Base-by-base conservation (phyloP, 352 stramenopile genomes). In the Phytophthora sp. region DNA sequence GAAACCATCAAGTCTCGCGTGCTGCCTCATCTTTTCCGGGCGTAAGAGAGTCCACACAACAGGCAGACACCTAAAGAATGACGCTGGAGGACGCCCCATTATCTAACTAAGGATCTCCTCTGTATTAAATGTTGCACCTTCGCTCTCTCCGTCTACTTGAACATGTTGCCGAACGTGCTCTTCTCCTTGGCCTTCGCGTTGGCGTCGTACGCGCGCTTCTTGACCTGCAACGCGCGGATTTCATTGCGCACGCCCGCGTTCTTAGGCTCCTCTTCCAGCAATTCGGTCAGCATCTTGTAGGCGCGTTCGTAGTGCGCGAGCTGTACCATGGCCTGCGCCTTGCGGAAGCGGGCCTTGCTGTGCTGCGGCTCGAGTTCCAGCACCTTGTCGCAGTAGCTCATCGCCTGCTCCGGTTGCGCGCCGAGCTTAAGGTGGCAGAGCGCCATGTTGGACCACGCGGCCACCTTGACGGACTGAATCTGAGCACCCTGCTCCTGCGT, bases 301-400 rank as follows among this genome's bases (percentile, higher is more conserved):
- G 85, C 84, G 21, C 68, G 76, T 7, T 89, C 82, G 49, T 80
- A 90, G 44, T 87, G 66, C 63, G 68, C 57, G 27, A 89, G 73
- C 61, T 88, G 79, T 59, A 64, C 66, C 54, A 93, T 73, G 46
- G 84, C 84, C 67, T 94, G 85, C 33, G 83, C 86, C 72, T 93
- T 91, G 46, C 87, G 87, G 75, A 95, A 93, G 18, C 77, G 79
- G 24, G 85, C 87, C 68, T 95, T 95, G 65, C 76, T 84, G 66
- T 95, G 85, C 20, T 69, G 58, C 7, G 71, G 67, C 30, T 93
- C 76, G 18, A 88, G 61, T n/a, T 64, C 77, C 42, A 95, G 71
- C 53, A 93, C 84, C 35, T 94, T 92, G 52, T 94, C 80, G 59
- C 84, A 93, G 49, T 57, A 78, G 68, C 80, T 71, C 30, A 94